phyloP scores from a whole-genome alignment of 2,329 filamentous ascomycete species.

The Colletotrichum liriopes region DNA sequence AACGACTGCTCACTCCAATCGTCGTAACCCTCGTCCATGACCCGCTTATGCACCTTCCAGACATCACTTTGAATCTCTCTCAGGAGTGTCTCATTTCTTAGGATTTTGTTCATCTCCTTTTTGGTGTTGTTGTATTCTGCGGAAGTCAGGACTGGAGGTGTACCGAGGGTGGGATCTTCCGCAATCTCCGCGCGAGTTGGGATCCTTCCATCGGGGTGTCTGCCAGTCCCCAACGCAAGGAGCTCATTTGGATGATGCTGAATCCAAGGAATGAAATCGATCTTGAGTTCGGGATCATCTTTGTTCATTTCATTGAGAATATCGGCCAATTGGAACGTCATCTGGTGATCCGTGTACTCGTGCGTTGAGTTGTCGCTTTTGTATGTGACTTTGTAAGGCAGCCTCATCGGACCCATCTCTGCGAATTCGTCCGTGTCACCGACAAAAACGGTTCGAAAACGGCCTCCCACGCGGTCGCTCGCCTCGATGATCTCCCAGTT shows the following conservation, averaged over 20 bases:
- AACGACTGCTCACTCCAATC: conserved; percentile 64
- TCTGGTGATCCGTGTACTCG: conserved; percentile 71
- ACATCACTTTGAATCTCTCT: conserved; percentile 58
- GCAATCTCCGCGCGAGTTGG: conserved; percentile 65
- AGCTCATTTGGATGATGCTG: conserved; percentile 69
- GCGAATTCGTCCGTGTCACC: conserved; percentile 69
- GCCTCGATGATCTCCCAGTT: conserved; percentile 73
- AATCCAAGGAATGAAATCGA: conserved; percentile 76
- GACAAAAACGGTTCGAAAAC: conserved; percentile 72
- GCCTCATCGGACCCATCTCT: conserved; percentile 72
- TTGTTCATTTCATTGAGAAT: conserved; percentile 70
- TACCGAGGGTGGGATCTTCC: conserved; percentile 59
- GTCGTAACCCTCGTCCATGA: conserved; percentile 66
- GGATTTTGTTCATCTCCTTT: conserved; percentile 47
- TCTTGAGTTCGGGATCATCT: conserved; percentile 61
- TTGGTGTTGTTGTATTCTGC: conserved; percentile 45
- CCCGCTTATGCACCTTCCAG: conserved; percentile 58
- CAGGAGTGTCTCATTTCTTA: conserved; percentile 3
- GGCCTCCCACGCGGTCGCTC: conserved; percentile 70
- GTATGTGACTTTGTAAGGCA: conserved; percentile 54
- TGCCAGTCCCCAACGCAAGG: conserved; percentile 61
- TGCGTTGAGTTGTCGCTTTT: conserved; percentile 65
- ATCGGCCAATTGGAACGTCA: conserved; percentile 73
- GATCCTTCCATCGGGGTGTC: conserved; percentile 66
- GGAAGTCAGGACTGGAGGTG: conserved; percentile 49